Base-by-base conservation (phyloP, 2,329 filamentous ascomycete species). In the Colletotrichum sp. region DNA sequence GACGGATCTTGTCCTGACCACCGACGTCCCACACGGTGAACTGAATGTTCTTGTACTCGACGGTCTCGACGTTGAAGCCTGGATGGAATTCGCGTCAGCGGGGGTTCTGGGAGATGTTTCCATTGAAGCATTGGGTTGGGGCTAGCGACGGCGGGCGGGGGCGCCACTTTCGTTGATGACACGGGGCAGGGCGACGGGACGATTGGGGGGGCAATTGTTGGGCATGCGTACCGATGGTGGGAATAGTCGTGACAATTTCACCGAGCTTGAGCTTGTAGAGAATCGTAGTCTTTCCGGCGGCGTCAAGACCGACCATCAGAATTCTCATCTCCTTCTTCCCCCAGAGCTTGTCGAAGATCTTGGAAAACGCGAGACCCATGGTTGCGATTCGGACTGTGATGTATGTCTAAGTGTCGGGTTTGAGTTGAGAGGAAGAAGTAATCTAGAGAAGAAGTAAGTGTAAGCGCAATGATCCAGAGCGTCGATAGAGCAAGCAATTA, bases 251-350 rank as follows among this genome's bases (percentile, higher is more conserved):
- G 87, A 98, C 97, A 86, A 98, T 97, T 91, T 98, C 94, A 89
- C 97, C 96, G 85, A 99, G 95, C 93, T 99, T 99, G 87, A 99
- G 93, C 93, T 99, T 99, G 91, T 99, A 99, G 82, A 99, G 93
- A 85, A 99, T 99, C 83, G 97, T 99, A 85, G 97, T 99, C 93
- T 99, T 99, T 94, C 97, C 97, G 87, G 97, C 97, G 84, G 97
- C 97, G 88, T 99, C 97, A 84, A 99, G 93, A 92, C 97, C 97
- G 83, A 99, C 96, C 97, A 99, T 99, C 88, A 99, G 89, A 90
- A 99, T 98, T 91, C 97, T 94, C 97, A 99, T 99, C 93, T 99
- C 97, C 94, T 98, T 98, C 94, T 98, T 98, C 85, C 96, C 96
- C 94, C 95, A 98, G 88, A 98, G 92, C 90, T 94, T 93, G 86